Percentiles rank a stretch among this genome's conserved stretches.
Conservation (phyloP, 192 early-diverging fungal genomes). For the Polychytrium aggregatum region DNA sequence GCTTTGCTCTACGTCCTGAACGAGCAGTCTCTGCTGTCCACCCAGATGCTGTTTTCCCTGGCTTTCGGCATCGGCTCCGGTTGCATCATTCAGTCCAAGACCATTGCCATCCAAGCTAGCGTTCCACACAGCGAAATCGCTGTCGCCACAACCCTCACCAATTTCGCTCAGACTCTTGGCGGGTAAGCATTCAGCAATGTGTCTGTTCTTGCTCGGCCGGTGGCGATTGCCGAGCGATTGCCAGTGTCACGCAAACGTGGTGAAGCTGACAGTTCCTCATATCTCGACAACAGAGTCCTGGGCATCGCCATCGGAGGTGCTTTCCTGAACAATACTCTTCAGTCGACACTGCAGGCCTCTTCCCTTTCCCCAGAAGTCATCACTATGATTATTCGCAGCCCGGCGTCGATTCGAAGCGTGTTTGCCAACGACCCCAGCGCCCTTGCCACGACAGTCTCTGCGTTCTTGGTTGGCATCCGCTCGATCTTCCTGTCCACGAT, state of each 20-base stretch:
- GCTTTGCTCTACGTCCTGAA: slow-evolving; percentile 55
- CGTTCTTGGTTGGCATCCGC: too few relatives aligned
- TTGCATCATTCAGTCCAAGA: slow-evolving; percentile 50
- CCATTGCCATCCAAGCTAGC: slow-evolving; percentile 58
- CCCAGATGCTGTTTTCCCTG: slow-evolving; percentile 50
- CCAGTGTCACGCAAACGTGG: too few relatives aligned
- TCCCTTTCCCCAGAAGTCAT: too few relatives aligned
- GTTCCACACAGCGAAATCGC: slow-evolving; percentile 57
- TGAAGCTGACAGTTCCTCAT: background rate
- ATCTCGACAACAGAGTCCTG: slow-evolving; percentile 28
- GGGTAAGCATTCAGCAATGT: too few relatives aligned
- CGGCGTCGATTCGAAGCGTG: too few relatives aligned
- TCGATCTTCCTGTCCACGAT: too few relatives aligned
- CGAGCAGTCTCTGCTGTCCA: slow-evolving; percentile 26
- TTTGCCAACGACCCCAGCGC: too few relatives aligned
- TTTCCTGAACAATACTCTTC: slow-evolving; percentile 49
- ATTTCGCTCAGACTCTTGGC: slow-evolving; percentile 39
- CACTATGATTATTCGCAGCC: too few relatives aligned
- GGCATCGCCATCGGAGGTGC: slow-evolving; percentile 58
- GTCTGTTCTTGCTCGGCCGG: too few relatives aligned
- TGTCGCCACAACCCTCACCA: slow-evolving; percentile 40
- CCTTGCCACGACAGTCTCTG: too few relatives aligned
- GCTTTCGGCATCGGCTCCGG: slow-evolving; percentile 63
- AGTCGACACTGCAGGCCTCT: too few relatives aligned
- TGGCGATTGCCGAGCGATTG: too few relatives aligned